A percentile compares a stretch with the other conserved stretches of the same genome.
These are phyloP conservation scores for Podospora bellae-mahoneyi DNA, from an alignment of 495 filamentous ascomycete species.

Conservation along the genomic window DNA sequence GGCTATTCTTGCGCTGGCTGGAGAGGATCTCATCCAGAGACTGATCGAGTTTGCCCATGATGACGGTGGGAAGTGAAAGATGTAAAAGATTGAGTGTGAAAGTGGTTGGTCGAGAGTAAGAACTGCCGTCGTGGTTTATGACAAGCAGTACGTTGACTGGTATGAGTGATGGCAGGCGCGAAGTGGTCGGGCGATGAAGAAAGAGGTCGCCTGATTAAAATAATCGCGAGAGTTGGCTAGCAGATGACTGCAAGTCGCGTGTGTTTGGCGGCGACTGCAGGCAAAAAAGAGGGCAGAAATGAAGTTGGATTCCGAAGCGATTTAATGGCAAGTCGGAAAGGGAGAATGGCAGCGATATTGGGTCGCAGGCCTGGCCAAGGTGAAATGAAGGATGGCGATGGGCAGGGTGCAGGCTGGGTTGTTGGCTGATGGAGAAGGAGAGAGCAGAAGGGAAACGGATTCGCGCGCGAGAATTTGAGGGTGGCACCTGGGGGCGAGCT, in stretches of 20 bases:
- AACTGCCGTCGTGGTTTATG: conserved; percentile 9
- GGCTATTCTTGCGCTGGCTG: conserved; percentile 57
- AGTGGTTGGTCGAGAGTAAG: conserved; percentile 5
- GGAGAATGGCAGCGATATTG: conserved; percentile 41
- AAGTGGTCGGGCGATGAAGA: conserved; percentile 5
- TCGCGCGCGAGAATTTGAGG: conserved; percentile 30
- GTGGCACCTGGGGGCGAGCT: conserved; percentile 17
- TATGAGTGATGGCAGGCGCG: conserved; percentile 17
- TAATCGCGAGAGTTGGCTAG: neutral
- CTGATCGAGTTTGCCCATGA: conserved; percentile 90
- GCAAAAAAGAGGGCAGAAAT: conserved; percentile 5
- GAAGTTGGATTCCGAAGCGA: conserved; percentile 6
- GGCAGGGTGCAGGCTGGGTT: conserved; percentile 19
- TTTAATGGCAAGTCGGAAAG: conserved; percentile 12
- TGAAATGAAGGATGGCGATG: conserved; percentile 27
- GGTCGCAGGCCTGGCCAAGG: conserved; percentile 38
- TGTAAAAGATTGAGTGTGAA: conserved; percentile 14
- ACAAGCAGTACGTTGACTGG: conserved; percentile 13
- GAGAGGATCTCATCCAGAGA: conserved; percentile 95
- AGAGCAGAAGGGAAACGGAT: conserved; percentile 22
- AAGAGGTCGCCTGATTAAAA: conserved; percentile 1
- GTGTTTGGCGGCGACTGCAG: neutral
- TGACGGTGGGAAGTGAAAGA: conserved; percentile 34
- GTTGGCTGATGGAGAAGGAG: conserved; percentile 21
- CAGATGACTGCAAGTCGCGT: neutral